A percentile compares a stretch with the other conserved stretches of the same genome.
Evolutionary conservation across 352 stramenopile species (phyloP).

Genomic region (Pythium vanterpoolii): DNA sequence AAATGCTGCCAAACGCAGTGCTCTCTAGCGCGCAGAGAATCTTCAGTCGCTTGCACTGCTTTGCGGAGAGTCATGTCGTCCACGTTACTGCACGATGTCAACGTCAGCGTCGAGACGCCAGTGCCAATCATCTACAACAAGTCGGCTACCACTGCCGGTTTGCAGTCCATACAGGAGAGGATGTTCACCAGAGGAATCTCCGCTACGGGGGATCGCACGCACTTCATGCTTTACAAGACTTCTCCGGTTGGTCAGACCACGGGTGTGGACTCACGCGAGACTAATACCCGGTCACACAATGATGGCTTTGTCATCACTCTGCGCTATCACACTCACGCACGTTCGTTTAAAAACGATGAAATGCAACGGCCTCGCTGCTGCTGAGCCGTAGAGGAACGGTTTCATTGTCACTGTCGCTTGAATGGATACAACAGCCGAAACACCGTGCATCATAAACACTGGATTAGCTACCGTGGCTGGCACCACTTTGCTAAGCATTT

Average conservation of each 20-base stretch:
- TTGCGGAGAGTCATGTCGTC: background rate
- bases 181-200: background rate
- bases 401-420: background rate
- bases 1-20: background rate
- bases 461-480: background rate
- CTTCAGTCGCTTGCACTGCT: background rate
- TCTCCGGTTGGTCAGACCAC: background rate
- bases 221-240: background rate
- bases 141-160: background rate
- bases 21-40: background rate
- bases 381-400: background rate
- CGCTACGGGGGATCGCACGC: background rate
- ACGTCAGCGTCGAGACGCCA: background rate
- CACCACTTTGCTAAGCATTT: background rate
- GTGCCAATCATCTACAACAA: background rate
- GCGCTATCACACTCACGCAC: background rate
- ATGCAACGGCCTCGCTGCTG: background rate
- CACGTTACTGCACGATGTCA: background rate
- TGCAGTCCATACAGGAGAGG: background rate
- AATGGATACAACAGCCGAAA: background rate
- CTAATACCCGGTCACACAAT: background rate
- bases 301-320: background rate
- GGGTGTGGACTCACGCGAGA: background rate
- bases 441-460: background rate
- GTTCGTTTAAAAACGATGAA: background rate